Conservation (phyloP, 805 yeast species). For the Barnettozyma populi region DNA sequence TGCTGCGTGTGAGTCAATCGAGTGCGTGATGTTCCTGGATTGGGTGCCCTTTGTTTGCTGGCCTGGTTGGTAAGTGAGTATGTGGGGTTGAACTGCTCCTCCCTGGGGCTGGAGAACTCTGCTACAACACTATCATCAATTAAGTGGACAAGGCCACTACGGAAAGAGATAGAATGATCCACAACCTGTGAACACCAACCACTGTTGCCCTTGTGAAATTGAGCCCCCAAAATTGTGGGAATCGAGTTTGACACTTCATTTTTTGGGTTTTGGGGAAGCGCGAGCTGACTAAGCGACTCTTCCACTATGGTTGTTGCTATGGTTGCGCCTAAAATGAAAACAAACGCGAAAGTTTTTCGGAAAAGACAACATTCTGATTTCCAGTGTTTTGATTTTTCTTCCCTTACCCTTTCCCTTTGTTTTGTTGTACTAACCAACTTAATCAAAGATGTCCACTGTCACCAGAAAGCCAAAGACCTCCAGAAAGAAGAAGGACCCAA, state of each 20-base stretch:
- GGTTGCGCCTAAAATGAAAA: neutral
- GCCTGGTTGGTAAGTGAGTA: neutral
- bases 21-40: neutral
- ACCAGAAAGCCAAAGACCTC: slow-evolving; percentile 34
- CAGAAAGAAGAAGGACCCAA: slow-evolving; percentile 71
- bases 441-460: slow-evolving; percentile 30
- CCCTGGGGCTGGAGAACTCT: neutral
- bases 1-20: neutral
- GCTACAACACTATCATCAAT: neutral
- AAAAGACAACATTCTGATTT: neutral
- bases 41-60: neutral
- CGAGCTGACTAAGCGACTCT: neutral
- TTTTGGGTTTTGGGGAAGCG: neutral
- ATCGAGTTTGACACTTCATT: neutral
- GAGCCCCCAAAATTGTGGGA: neutral
- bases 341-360: neutral
- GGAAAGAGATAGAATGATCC: neutral
- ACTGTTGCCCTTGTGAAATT: neutral
- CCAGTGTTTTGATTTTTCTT: neutral
- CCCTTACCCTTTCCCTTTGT: neutral
- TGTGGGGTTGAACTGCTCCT: neutral
- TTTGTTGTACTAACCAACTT: neutral
- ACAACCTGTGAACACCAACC: neutral
- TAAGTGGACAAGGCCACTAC: neutral
- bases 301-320: neutral